Base-by-base conservation (phyloP, 495 filamentous ascomycete species). In the Penicillium coffeae region DNA sequence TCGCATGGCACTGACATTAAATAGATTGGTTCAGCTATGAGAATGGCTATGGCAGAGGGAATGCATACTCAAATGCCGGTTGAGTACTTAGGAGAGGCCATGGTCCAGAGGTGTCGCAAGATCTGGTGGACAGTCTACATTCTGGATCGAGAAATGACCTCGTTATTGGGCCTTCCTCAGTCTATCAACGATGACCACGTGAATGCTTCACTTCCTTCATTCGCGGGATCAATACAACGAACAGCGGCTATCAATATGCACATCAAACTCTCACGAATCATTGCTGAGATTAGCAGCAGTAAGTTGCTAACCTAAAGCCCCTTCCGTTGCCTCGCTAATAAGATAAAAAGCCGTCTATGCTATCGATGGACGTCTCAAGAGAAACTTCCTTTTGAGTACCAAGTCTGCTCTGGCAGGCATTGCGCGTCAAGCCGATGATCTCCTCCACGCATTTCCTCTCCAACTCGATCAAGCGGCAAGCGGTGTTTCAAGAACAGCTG, bases 121-220 rank as follows among this genome's bases (percentile, higher is more conserved):
- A 66, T 70, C 20, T 75, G 71, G 71, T 75, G 71, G 71, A 75
- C 71, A 0, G 57, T 73, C 1, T 75, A 75, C 47, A 59, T 73
- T 18, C 54, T 75, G 9, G 71, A 75, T 47, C 62, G 70, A 12
- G 65, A 71, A 45, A 71, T 72, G 69, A 67, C 70, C 10, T 73
- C 70, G 0, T 51, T 73, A 32, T 71, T 75, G 68, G 71, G 70
- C 2, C 38, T 73, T 9, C 70, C 71, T 13, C 64, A 71, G 40
- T 62, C 64, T 3, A 58, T 75, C 19, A 58, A 56, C 21, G 70
- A 73, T 22, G 55, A 64, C 21, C 65, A 73, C 21, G 51, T 72
- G 10, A 58, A 68, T 39, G 56, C 64, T 9, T 59, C 63, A 20
- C 56, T 73, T 8, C 70, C 69, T 4, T 47, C 45, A 21, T 73